These are phyloP conservation scores for Cordyceps pruinosa DNA, from an alignment of 2,329 filamentous ascomycete species.

Conservation along the genomic window DNA sequence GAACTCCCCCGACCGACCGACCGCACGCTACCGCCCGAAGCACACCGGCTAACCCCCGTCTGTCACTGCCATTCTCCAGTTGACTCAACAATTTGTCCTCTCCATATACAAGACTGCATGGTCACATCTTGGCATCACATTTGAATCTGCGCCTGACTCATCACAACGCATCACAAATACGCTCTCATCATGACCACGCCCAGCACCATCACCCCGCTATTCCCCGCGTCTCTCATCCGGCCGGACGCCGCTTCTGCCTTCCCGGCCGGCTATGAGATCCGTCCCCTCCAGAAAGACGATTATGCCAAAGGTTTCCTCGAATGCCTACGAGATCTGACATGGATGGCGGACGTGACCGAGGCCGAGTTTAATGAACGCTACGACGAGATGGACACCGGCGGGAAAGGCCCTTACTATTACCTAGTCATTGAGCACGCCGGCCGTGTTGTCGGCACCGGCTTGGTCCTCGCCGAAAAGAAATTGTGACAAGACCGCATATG, in stretches of 20 bases:
- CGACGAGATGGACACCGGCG: slow-evolving; percentile 43
- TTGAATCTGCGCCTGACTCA: neutral
- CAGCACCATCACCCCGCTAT: slow-evolving; percentile 37
- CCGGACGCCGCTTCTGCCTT: slow-evolving; percentile 52
- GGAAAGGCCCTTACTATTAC: slow-evolving; percentile 56
- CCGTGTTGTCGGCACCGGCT: slow-evolving; percentile 66
- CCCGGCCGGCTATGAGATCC: slow-evolving; percentile 62
- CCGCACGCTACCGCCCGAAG: neutral
- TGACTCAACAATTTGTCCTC: neutral
- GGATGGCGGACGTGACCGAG: slow-evolving; percentile 64
- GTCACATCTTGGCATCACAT: neutral
- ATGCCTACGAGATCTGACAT: slow-evolving; percentile 68
- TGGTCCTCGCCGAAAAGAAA: slow-evolving; percentile 72
- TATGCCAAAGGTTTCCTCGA: slow-evolving; percentile 67
- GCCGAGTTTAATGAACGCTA: slow-evolving; percentile 61
- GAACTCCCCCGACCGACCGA: neutral
- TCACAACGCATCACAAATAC: neutral
- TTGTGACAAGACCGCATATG: slow-evolving; percentile 39
- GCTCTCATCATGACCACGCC: slow-evolving; percentile 12
- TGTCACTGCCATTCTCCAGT: neutral
- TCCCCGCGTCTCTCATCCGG: slow-evolving; percentile 60
- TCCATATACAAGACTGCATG: neutral
- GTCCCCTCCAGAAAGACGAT: slow-evolving; percentile 61
- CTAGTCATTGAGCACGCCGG: slow-evolving; percentile 59
- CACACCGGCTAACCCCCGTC: neutral